Evolutionary conservation across 1,284 basidiomycete genomes (phyloP).

Genomic region (Trichosporon ovoides): DNA sequence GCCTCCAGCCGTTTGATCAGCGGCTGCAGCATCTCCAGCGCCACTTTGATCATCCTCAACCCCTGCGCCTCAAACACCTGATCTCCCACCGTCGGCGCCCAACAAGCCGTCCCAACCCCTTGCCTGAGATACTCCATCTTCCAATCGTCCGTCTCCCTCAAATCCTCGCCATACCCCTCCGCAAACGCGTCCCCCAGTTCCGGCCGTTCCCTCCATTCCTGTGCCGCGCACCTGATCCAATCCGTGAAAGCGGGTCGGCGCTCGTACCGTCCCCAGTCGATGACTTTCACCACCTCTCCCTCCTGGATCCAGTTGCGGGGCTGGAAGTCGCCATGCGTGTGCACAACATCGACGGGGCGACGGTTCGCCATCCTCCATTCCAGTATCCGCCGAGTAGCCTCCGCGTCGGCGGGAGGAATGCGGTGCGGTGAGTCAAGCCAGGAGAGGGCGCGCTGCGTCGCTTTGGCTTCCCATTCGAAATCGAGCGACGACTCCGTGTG

Average conservation of each 20-base stretch:
- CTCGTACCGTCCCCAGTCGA: background rate
- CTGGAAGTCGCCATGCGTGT: background rate
- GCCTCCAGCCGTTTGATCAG: background rate
- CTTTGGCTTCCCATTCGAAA: background rate
- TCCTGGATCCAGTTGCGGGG: background rate
- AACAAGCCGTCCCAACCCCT: background rate
- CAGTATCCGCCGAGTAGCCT: background rate
- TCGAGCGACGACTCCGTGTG: background rate
- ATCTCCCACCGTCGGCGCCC: background rate
- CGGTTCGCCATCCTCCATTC: background rate
- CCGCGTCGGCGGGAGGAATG: background rate
- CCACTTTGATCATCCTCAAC: background rate
- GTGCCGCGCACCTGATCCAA: background rate
- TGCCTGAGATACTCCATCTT: conserved; percentile 2
- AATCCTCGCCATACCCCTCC: background rate
- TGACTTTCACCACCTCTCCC: background rate
- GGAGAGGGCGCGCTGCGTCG: background rate
- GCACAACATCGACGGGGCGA: background rate
- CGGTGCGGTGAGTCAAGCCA: background rate
- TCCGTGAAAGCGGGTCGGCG: background rate
- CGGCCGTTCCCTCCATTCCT: background rate
- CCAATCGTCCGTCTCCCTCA: background rate
- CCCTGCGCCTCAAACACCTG: background rate
- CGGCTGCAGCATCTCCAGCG: background rate
- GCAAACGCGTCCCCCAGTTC: background rate